A percentile compares a stretch with the other conserved stretches of the same genome.
Conservation (phyloP, 2,329 filamentous ascomycete genomes). For the Metarhizium anisopliae region DNA sequence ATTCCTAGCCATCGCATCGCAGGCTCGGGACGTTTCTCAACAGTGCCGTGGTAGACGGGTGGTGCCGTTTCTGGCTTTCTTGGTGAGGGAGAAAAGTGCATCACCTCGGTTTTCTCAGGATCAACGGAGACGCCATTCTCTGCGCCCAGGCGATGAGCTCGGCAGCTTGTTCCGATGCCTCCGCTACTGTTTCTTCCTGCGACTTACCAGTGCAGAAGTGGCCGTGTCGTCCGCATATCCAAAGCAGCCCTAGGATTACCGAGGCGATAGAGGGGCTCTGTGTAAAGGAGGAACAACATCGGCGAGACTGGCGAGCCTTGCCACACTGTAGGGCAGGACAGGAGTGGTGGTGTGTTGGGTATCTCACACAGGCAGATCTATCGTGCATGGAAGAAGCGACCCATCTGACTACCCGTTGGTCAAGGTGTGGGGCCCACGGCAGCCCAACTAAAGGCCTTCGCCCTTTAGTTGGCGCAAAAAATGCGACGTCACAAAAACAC, state of each 20-base stretch:
- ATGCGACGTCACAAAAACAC: no score
- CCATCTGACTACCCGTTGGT: no score
- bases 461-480: no score
- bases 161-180: conserved; percentile 4
- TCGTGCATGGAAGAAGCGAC: conserved; percentile 9
- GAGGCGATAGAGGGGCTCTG: conserved; percentile 9
- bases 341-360: conserved; percentile 5
- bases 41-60: not conserved
- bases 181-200: conserved; percentile 7
- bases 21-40: not conserved
- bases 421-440: no score
- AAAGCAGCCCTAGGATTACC: conserved; percentile 2
- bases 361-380: conserved; percentile 1
- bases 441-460: no score
- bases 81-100: conserved; percentile 9
- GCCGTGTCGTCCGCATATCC: conserved; percentile 2
- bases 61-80: not conserved
- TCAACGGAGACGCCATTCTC: conserved; percentile 12
- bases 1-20: conserved; percentile 14
- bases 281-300: conserved; percentile 13
- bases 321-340: conserved; percentile 5
- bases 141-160: conserved; percentile 9
- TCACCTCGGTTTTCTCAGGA: conserved; percentile 13
- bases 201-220: conserved; percentile 10
- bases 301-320: conserved; percentile 11